Conservation (phyloP, 2,329 filamentous ascomycete genomes). For the Sarocladium strictum region DNA sequence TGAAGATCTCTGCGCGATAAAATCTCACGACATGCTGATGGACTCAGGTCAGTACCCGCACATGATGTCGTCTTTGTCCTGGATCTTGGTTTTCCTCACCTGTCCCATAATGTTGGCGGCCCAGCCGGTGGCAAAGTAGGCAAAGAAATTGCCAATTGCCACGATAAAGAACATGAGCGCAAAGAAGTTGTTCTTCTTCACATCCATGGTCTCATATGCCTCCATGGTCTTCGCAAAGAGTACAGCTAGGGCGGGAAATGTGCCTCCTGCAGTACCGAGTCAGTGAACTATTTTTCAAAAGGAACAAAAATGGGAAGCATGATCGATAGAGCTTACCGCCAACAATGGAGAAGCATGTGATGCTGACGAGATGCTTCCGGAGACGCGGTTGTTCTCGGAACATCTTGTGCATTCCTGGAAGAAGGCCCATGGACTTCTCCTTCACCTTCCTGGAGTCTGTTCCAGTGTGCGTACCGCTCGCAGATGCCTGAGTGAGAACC, state of each 20-base stretch:
- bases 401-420: slow-evolving; percentile 23
- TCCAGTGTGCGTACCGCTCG: slow-evolving; percentile 14
- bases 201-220: slow-evolving; percentile 23
- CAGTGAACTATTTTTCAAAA: background rate
- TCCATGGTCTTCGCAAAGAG: slow-evolving; percentile 34
- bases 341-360: slow-evolving; percentile 18
- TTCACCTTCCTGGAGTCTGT: slow-evolving; percentile 5
- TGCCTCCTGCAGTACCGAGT: slow-evolving; percentile 21
- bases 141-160: slow-evolving; percentile 38
- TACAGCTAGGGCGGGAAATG: slow-evolving; percentile 34
- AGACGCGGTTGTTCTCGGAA: slow-evolving; percentile 24
- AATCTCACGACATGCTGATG: slow-evolving; percentile 21
- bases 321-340: slow-evolving; percentile 24
- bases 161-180: slow-evolving; percentile 51
- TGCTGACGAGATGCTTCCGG: slow-evolving; percentile 17
- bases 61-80: background rate
- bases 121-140: slow-evolving; percentile 35
- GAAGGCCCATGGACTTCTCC: slow-evolving; percentile 18
- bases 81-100: slow-evolving; percentile 11
- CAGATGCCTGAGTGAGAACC: slow-evolving; percentile 17
- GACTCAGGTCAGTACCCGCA: background rate
- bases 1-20: slow-evolving; percentile 37
- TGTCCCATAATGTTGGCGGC: slow-evolving; percentile 30
- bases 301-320: too few species aligned
- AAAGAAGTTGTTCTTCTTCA: slow-evolving; percentile 41